Base-by-base conservation (phyloP, 257 asterid species). In the Solanum dulcamara region DNA sequence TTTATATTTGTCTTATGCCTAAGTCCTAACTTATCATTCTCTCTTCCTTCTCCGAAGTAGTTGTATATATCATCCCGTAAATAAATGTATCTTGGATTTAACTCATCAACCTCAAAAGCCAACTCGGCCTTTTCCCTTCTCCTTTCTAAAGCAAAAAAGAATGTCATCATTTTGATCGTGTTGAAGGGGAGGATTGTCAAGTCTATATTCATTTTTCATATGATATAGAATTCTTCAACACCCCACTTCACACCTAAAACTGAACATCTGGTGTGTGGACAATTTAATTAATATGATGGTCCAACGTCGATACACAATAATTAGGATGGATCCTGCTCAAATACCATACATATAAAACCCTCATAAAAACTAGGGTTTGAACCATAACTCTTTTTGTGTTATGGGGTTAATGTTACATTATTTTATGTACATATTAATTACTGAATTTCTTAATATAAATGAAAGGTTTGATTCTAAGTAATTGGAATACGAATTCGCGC, bases 1-100 rank as follows among this genome's bases (percentile, higher is more conserved):
- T 14, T 5, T 22, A 0, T 1, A 0, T 9, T 1, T 2, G 4
- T 60, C 20, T 28, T 28, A 14, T 5, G 6, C 22, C 0, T 1
- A 13, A 28, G 68, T 60, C 8, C 8, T 24, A 24, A 10, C 1
- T 59, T n/a, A 51, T 51, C 59, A 51, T 51, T 50, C 22, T 50
- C 55, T 50, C 22, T 15, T 14, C 2, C 55, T 50, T 50, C 0
- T 2, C 5, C 3, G 10, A 51, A 17, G 10, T 17, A 51, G 9
- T 17, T 17, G 3, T 9, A 6, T 51, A 51, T 51, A 7, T 6
- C 10, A 51, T 51, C 9, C 0, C 3, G 8, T 51, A 51, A 17
- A 15, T 3, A 51, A 51, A 51, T 51, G n/a, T 1, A 51, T 51
- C 59, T 51, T 51, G 10, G 1, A 3, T 10, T 0, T 42, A 42